phyloP scores from a whole-genome alignment of 257 asterid genomes.

The Penstemon davidsonii region DNA sequence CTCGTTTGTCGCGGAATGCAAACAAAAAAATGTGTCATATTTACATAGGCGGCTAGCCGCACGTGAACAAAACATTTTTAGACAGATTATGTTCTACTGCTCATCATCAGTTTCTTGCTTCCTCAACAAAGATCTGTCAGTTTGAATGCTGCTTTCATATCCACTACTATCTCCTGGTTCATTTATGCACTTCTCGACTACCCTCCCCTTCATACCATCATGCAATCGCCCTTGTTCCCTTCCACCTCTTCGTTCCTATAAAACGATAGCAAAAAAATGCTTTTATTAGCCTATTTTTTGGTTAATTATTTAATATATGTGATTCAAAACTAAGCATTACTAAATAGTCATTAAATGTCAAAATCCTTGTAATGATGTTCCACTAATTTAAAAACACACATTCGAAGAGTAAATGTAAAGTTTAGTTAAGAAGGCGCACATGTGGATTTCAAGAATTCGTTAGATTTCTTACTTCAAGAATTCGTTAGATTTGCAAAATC shows the following conservation, averaged over 20 bases:
- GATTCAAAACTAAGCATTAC: too few relatives aligned
- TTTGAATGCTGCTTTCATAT: constrained; percentile 76
- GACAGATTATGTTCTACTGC: constrained; percentile 32
- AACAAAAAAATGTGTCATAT: constrained; percentile 35
- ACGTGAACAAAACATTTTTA: constrained; percentile 15
- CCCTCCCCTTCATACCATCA: constrained; percentile 42
- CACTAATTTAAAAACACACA: too few relatives aligned
- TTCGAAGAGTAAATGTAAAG: too few relatives aligned
- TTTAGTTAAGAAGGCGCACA: too few relatives aligned
- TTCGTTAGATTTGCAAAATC: too few relatives aligned
- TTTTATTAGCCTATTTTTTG: too few relatives aligned
- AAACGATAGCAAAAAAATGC: neutral
- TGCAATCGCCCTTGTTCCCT: constrained; percentile 42
- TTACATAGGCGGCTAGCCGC: constrained; percentile 36
- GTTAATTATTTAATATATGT: too few relatives aligned
- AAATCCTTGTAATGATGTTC: too few relatives aligned
- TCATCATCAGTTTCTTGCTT: constrained; percentile 69
- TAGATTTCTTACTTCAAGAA: too few relatives aligned
- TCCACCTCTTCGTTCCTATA: constrained; percentile 67
- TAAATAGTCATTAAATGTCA: too few relatives aligned
- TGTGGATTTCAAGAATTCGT: too few relatives aligned
- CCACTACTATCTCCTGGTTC: constrained; percentile 91
- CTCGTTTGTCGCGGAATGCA: constrained; percentile 17
- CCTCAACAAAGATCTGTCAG: constrained; percentile 49
- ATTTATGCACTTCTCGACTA: constrained; percentile 42